These are phyloP conservation scores for Talaromyces proteolyticus DNA, from an alignment of 495 filamentous ascomycete species.

Conservation along the genomic window DNA sequence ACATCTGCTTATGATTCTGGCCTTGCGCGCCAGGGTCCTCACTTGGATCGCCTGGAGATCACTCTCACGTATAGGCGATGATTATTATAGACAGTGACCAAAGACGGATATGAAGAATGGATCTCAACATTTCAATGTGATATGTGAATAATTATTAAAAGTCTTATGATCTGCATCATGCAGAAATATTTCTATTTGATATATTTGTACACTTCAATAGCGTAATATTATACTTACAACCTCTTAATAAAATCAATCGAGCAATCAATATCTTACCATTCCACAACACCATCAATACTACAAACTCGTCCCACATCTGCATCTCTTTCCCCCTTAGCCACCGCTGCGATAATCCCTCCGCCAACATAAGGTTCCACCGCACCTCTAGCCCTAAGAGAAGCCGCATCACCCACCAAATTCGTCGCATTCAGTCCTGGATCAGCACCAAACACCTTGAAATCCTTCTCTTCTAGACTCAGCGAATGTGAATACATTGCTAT, in stretches of 20 bases:
- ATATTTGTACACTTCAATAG: no score
- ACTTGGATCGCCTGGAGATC: no score
- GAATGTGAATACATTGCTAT: constrained; percentile 12
- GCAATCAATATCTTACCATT: constrained; percentile 6
- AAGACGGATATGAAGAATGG: background rate
- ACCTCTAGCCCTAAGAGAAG: constrained; percentile 16
- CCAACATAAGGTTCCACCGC: constrained; percentile 20
- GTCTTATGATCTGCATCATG: no score
- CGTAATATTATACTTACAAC: no score
- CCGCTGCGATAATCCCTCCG: constrained; percentile 17
- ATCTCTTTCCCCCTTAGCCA: constrained; percentile 23
- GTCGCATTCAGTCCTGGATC: constrained; percentile 17
- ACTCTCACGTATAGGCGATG: no score
- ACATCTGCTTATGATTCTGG: no score
- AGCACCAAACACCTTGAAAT: constrained; percentile 13
- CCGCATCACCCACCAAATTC: constrained; percentile 11
- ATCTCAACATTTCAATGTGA: background rate
- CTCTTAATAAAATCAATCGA: no score
- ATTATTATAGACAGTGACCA: no score
- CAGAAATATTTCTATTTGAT: no score
- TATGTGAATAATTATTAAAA: background rate
- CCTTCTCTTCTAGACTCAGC: constrained; percentile 7
- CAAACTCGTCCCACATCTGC: constrained; percentile 19
- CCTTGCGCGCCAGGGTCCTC: no score
- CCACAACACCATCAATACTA: constrained; percentile 18